Conservation (phyloP, 148 eudicot genomes). For the Spergularia bocconei region DNA sequence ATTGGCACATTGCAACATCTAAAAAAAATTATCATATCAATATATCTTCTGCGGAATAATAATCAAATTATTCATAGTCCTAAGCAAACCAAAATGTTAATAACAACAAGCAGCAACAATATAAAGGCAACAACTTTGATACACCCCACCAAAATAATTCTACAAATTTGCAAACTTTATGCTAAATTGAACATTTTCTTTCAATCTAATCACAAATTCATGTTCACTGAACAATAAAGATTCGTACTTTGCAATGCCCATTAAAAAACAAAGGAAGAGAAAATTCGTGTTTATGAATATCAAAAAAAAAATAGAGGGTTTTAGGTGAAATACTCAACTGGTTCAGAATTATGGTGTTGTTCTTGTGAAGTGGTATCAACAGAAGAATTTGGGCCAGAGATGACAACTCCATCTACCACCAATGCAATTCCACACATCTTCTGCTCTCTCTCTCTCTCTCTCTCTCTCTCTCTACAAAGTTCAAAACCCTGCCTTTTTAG, state of each 20-base stretch:
- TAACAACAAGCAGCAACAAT: neutral
- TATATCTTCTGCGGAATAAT: too few species aligned
- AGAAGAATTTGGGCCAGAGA: slow-evolving; percentile 32
- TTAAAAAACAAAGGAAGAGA: neutral
- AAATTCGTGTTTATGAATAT: neutral
- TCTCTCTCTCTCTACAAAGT: slow-evolving; percentile 7
- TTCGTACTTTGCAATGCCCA: neutral
- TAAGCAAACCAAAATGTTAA: too few species aligned
- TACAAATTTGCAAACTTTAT: neutral
- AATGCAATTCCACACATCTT: slow-evolving; percentile 89
- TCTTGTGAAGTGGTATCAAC: slow-evolving; percentile 14
- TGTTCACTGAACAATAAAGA: neutral
- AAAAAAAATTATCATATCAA: too few species aligned
- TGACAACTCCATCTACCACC: slow-evolving; percentile 51
- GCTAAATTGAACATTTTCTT: neutral
- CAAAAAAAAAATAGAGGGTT: neutral
- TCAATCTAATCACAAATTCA: neutral
- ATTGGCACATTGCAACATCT: neutral
- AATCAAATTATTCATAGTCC: too few species aligned
- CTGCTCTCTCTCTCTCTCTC: slow-evolving; percentile 5
- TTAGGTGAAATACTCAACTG: slow-evolving; percentile 34
- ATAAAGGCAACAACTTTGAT: neutral
- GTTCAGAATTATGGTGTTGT: slow-evolving; percentile 25
- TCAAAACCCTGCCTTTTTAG: neutral
- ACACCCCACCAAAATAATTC: neutral